These are phyloP conservation scores for Ophiosphaerella narmari DNA, from an alignment of 2,329 filamentous ascomycete species.

Conservation along the genomic window DNA sequence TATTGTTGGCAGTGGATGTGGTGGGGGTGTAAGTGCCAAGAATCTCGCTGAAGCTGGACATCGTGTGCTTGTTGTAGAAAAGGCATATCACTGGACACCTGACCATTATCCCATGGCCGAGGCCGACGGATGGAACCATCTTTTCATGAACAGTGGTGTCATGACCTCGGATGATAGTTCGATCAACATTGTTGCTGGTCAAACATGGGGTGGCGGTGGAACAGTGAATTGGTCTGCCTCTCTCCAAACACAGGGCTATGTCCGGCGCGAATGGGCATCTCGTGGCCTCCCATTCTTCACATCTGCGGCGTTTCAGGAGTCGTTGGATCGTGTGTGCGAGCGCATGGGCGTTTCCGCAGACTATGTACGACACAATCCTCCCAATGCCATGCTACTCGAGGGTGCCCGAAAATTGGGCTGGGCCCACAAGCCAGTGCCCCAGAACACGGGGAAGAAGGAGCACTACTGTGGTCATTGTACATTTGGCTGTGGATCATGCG, in stretches of 20 bases:
- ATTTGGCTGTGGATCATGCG: slow-evolving; percentile 64
- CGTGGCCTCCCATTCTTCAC: slow-evolving; percentile 74
- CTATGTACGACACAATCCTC: slow-evolving; percentile 71
- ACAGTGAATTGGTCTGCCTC: slow-evolving; percentile 82
- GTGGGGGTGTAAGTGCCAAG: slow-evolving; percentile 80
- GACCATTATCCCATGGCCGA: slow-evolving; percentile 76
- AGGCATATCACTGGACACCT: slow-evolving; percentile 75
- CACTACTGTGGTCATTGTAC: slow-evolving; percentile 74
- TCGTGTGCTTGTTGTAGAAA: slow-evolving; percentile 79
- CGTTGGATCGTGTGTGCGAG: slow-evolving; percentile 76
- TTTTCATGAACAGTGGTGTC: slow-evolving; percentile 72
- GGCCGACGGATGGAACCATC: slow-evolving; percentile 60
- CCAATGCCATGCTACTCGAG: slow-evolving; percentile 74
- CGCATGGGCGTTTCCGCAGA: slow-evolving; percentile 75
- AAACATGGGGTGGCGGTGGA: slow-evolving; percentile 82
- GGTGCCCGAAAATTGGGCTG: slow-evolving; percentile 76
- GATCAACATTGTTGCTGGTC: slow-evolving; percentile 68
- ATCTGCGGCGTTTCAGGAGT: slow-evolving; percentile 74
- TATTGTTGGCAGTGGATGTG: slow-evolving; percentile 85
- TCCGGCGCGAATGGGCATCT: slow-evolving; percentile 80
- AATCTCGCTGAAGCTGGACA: slow-evolving; percentile 77
- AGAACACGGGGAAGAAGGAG: slow-evolving; percentile 74
- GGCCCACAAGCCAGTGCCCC: slow-evolving; percentile 69
- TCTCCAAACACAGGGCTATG: slow-evolving; percentile 72
- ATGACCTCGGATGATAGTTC: slow-evolving; percentile 56